Evolutionary conservation across 352 stramenopile genomes (phyloP).

Genomic region (Hyaloperonospora brassicae): DNA sequence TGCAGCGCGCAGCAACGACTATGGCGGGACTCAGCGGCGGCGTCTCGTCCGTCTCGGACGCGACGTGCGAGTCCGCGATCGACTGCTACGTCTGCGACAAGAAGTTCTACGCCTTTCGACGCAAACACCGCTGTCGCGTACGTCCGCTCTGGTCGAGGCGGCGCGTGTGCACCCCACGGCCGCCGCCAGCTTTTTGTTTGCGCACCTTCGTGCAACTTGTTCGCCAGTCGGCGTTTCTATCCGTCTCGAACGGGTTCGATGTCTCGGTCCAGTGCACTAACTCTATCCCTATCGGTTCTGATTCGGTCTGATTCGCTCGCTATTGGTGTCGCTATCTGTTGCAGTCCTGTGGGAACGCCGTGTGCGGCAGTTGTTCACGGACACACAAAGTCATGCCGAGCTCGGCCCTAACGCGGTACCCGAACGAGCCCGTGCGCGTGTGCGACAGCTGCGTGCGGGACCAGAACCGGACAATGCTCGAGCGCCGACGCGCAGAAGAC

Average conservation of each 20-base stretch:
- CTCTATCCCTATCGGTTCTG: not conserved
- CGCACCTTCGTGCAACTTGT: no score
- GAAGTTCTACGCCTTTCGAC: slow-evolving; percentile 80
- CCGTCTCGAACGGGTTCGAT: not conserved
- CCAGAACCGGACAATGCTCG: slow-evolving; percentile 67
- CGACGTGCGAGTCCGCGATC: slow-evolving; percentile 43
- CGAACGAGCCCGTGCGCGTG: slow-evolving; percentile 74
- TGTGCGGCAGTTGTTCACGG: slow-evolving; percentile 64
- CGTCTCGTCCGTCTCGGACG: slow-evolving; percentile 28
- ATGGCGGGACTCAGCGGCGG: slow-evolving; percentile 10
- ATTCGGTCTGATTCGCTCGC: not conserved
- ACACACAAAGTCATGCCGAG: slow-evolving; percentile 72
- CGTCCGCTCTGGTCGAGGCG: not conserved
- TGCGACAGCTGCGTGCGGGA: slow-evolving; percentile 73
- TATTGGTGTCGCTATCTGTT: not conserved
- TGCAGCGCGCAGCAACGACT: slow-evolving; percentile 4
- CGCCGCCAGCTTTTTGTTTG: no score
- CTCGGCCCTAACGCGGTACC: slow-evolving; percentile 55
- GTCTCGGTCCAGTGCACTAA: not conserved
- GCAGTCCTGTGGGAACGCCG: slow-evolving; percentile 70
- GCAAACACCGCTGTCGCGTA: slow-evolving; percentile 77
- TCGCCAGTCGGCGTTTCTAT: no score
- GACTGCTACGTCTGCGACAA: slow-evolving; percentile 80
- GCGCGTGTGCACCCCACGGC: no score
- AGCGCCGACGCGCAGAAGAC: slow-evolving; percentile 57